Evolutionary conservation across 768 basidiomycete genomes (phyloP), one percentile per base, ranked within the genome.

Genomic region (Rhodotorula graminis): DNA sequence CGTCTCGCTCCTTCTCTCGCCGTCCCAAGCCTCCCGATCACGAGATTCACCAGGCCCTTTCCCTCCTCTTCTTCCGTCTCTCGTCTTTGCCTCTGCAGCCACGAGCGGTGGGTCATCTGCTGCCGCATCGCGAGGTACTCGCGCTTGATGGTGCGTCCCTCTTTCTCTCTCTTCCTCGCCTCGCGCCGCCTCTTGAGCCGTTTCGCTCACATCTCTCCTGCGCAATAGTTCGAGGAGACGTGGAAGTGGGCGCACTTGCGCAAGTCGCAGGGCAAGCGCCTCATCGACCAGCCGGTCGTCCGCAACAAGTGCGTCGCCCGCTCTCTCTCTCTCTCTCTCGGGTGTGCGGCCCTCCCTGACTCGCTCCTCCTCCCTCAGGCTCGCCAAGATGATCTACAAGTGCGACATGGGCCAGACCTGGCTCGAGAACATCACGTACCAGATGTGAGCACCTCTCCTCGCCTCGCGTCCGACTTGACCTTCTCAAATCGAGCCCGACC

Each of bases 361-460:
- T 40, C 33, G 29, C 27, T 31, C 33, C 27, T 23, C 40, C 8
- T 0, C 47, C 15, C 47, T 21, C 62, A 81, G 80, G 57, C 82
- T 98, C 60, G 93, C 93, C 7, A 84, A 79, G 12, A 98, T 98
- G 92, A 93, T 96, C 66, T 85, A 90, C 44, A 88, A 90, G 50
- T 84, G 88, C 44, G 92, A 94, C 80, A 86, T 88, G 40, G 86
- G 86, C 18, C 93, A 93, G 78, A 85, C 84, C n/a, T 93, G 91
- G 91, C 82, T 93, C 27, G 92, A 94, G 82, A 89, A 86, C 68
- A 82, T 94, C 65, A 93, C 92, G 0, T 89, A 88, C 80, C 92
- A 93, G 33, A 72, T 72, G 71, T 61, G 16, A 9, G 55, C n/a
- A n/a, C n/a, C n/a, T n/a, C n/a, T 19, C 9, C 44, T 19, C 57